Conservation (phyloP, 441 rosid species). For the Macaranga tanarius region DNA sequence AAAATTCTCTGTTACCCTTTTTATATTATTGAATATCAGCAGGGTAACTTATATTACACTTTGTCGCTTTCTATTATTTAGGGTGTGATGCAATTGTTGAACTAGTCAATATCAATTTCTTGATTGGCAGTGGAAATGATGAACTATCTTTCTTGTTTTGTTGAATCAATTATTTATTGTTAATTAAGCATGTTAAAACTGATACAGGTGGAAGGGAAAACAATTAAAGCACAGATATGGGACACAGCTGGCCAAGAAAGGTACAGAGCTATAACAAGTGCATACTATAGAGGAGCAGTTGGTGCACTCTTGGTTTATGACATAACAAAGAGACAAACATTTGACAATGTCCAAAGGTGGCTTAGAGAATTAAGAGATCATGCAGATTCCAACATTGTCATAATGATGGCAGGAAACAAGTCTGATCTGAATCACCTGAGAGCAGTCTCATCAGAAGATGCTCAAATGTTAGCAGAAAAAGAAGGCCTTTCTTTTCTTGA, state of each 20-base stretch:
- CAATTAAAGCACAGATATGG: constrained; percentile 96
- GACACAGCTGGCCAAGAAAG: constrained; percentile 97
- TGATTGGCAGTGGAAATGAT: too few species aligned
- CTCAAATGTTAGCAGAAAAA: constrained; percentile 65
- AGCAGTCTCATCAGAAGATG: constrained; percentile 69
- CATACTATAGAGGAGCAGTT: constrained; percentile 95
- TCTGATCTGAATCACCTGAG: constrained; percentile 82
- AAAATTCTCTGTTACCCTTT: too few species aligned
- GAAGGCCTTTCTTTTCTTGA: constrained; percentile 88
- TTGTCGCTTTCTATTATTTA: too few species aligned
- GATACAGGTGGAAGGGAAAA: constrained; percentile 80
- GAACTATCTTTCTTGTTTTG: not conserved
- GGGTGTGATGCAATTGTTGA: not conserved
- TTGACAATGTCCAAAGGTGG: constrained; percentile 80
- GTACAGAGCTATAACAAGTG: constrained; percentile 93
- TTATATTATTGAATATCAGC: too few species aligned
- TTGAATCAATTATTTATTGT: not conserved
- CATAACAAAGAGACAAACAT: constrained; percentile 90
- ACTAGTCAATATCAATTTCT: not conserved
- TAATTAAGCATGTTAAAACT: constrained; percentile 1
- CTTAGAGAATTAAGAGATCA: constrained; percentile 83
- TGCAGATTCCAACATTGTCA: constrained; percentile 92
- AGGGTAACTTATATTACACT: too few species aligned
- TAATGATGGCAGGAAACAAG: constrained; percentile 94
- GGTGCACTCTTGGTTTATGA: constrained; percentile 94